Conservation (phyloP, 495 filamentous ascomycete species). For the Cercophora newfieldiana region DNA sequence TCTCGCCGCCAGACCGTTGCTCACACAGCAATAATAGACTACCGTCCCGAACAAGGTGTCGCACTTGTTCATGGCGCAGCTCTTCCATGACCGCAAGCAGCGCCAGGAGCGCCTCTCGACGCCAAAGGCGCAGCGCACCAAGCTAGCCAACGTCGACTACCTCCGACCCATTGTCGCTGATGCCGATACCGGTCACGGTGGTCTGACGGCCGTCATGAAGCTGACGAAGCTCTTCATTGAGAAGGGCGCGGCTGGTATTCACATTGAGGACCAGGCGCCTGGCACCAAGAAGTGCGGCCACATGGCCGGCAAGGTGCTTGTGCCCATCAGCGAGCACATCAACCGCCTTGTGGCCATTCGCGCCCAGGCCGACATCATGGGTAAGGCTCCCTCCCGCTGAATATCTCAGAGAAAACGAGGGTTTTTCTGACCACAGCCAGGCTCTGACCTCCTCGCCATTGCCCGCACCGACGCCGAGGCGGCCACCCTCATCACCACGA, state of each 20-base stretch:
- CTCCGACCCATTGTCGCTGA: constrained; percentile 95
- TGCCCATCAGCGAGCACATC: constrained; percentile 97
- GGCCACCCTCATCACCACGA: constrained; percentile 93
- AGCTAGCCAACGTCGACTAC: constrained; percentile 84
- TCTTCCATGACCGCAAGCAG: constrained; percentile 99
- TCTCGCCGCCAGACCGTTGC: background rate
- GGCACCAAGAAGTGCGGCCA: constrained; percentile 99
- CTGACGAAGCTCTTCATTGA: constrained; percentile 97
- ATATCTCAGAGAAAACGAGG: background rate
- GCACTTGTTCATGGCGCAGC: constrained; percentile 95
- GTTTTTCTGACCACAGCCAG: constrained; percentile 36
- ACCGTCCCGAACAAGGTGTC: constrained; percentile 98
- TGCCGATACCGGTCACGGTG: constrained; percentile 96
- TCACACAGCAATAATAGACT: constrained; percentile 61
- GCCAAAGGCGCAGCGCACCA: constrained; percentile 69
- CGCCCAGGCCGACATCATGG: constrained; percentile 98
- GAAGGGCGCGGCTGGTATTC: constrained; percentile 94
- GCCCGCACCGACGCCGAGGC: constrained; percentile 97
- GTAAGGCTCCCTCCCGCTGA: constrained; percentile 41
- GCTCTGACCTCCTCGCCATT: constrained; percentile 81
- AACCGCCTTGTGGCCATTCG: constrained; percentile 96
- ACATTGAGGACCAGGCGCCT: constrained; percentile 97
- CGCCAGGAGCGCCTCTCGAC: constrained; percentile 87
- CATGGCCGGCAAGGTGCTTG: constrained; percentile 98
- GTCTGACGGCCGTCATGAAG: constrained; percentile 98